Conservation (phyloP, 2,329 filamentous ascomycete genomes). For the Fusarium sp. region DNA sequence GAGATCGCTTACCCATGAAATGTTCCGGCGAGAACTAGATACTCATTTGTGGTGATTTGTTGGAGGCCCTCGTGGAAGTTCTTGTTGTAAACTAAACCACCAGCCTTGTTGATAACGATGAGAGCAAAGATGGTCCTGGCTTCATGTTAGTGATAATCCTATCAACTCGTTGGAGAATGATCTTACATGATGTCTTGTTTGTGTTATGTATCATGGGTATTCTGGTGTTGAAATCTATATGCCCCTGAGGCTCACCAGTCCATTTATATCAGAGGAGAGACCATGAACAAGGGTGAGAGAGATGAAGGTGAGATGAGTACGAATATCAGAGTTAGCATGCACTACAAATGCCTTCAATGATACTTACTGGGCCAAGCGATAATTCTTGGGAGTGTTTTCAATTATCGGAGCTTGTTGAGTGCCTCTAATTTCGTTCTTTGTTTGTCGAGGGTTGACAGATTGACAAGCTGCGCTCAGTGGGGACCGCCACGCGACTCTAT, state of each 20-base stretch:
- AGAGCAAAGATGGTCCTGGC: conserved; percentile 92
- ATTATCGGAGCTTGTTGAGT: not conserved
- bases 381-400: not conserved
- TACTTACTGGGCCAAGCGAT: conserved; percentile 11
- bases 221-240: conserved; percentile 24
- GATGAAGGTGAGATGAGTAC: conserved; percentile 27
- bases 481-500: conserved; percentile 44
- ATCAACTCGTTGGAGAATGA: not conserved
- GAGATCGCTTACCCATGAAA: conserved; percentile 81
- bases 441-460: conserved; percentile 32
- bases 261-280: conserved; percentile 38
- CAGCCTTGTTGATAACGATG: conserved; percentile 98
- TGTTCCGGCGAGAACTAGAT: conserved; percentile 94
- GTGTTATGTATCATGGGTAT: conserved; percentile 18
- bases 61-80: conserved; percentile 90
- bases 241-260: conserved; percentile 43
- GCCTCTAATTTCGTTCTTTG: conserved; percentile 1
- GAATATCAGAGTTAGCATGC: conserved; percentile 5
- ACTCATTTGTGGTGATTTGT: conserved; percentile 94
- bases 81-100: conserved; percentile 94
- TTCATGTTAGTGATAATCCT: conserved; percentile 8
- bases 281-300: conserved; percentile 40
- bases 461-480: conserved; percentile 29
- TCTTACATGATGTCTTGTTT: conserved; percentile 37
- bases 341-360: not conserved